A percentile compares a stretch with the other conserved stretches of the same genome.
These are phyloP conservation scores for Puccinia sorghi DNA, from an alignment of 1,284 basidiomycete species.

Conservation along the genomic window DNA sequence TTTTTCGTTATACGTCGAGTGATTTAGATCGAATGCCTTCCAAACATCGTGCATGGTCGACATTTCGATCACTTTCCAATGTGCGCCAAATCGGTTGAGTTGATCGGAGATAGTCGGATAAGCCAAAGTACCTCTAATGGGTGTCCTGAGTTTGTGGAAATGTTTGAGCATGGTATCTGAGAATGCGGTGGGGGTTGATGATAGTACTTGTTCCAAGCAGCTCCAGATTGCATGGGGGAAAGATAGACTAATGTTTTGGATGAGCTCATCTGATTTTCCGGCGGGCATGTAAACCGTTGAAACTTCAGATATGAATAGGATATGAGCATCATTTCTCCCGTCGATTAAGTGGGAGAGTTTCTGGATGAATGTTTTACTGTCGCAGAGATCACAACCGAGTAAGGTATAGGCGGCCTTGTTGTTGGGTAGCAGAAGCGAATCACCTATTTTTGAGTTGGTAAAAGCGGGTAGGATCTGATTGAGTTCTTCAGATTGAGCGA, in stretches of 20 bases:
- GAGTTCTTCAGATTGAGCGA: slow-evolving; percentile 36
- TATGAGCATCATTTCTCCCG: neutral
- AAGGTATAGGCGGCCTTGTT: slow-evolving; percentile 23
- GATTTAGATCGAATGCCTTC: slow-evolving; percentile 32
- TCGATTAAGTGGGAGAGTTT: slow-evolving; percentile 12
- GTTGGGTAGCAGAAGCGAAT: slow-evolving; percentile 7
- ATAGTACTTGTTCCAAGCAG: slow-evolving; percentile 47
- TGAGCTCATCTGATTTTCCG: slow-evolving; percentile 35
- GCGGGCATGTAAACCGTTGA: slow-evolving; percentile 47
- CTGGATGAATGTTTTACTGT: slow-evolving; percentile 13
- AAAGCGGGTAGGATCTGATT: slow-evolving; percentile 13
- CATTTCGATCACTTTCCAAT: slow-evolving; percentile 33
- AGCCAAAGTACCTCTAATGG: slow-evolving; percentile 36
- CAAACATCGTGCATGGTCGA: slow-evolving; percentile 44
- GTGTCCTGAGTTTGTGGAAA: slow-evolving; percentile 41
- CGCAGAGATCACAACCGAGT: slow-evolving; percentile 34
- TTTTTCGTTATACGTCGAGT: slow-evolving; percentile 4
- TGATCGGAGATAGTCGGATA: slow-evolving; percentile 46
- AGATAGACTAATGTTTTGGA: slow-evolving; percentile 13
- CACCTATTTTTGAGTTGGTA: neutral
- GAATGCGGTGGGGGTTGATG: slow-evolving; percentile 26
- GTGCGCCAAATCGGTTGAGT: neutral
- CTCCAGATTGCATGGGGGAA: slow-evolving; percentile 35
- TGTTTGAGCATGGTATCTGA: slow-evolving; percentile 46
- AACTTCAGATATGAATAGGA: slow-evolving; percentile 48